Percentiles rank a stretch among this genome's conserved stretches.
These are phyloP conservation scores for Diaporthe sp. DNA, from an alignment of 2,329 filamentous ascomycete species.

Conservation along the genomic window DNA sequence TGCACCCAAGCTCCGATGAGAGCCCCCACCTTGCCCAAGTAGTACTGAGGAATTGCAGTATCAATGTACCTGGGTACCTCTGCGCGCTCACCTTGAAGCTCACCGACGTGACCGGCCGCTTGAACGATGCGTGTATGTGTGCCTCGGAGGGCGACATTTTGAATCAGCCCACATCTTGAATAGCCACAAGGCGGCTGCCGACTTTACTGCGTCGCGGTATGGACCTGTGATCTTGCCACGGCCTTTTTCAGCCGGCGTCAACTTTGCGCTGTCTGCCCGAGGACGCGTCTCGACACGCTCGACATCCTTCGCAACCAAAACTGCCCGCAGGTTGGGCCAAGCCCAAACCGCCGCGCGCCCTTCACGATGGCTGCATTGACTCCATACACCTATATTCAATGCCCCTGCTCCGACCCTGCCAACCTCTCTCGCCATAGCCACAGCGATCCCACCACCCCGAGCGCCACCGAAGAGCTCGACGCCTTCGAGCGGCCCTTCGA, in stretches of 20 bases:
- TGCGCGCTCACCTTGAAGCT: not conserved
- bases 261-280: not conserved
- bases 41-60: no score
- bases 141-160: not conserved
- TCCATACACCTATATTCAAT: conserved; percentile 77
- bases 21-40: not conserved
- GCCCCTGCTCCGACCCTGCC: conserved; percentile 70
- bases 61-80: not conserved
- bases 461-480: conserved; percentile 58
- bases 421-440: conserved; percentile 49
- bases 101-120: not conserved
- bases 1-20: not conserved
- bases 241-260: not conserved
- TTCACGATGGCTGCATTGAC: conserved; percentile 63
- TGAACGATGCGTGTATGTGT: not conserved
- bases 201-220: not conserved
- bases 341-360: not conserved
- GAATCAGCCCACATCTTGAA: not conserved
- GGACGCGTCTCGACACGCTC: conserved; percentile 1
- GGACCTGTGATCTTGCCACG: not conserved
- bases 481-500: conserved; percentile 88
- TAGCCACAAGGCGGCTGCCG: not conserved
- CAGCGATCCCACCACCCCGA: conserved; percentile 39
- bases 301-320: not conserved
- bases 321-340: no score